A percentile compares a stretch with the other conserved stretches of the same genome.
These are phyloP conservation scores for Poterioochromonas sp. DNA, from an alignment of 352 stramenopile species.

Conservation along the genomic window DNA sequence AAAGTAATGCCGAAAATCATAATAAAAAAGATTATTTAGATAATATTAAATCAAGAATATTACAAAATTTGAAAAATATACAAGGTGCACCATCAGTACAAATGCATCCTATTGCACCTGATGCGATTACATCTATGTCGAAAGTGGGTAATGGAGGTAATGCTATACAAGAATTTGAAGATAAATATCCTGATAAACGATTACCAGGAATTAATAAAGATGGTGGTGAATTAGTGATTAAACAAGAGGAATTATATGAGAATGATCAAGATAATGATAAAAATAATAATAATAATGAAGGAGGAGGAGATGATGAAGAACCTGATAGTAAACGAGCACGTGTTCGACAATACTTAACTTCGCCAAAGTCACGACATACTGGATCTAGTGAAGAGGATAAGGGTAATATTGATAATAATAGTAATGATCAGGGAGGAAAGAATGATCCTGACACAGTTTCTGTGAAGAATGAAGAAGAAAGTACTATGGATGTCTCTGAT, in stretches of 20 bases:
- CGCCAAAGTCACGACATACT: no score
- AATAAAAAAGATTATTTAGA: constrained; percentile 53
- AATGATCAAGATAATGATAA: constrained; percentile 38
- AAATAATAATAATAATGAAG: no score
- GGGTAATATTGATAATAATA: no score
- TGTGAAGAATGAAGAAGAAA: no score
- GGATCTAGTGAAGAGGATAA: no score
- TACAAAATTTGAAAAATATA: constrained; percentile 87
- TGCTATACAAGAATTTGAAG: constrained; percentile 5
- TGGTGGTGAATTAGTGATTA: constrained; percentile 30
- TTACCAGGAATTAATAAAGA: constrained; percentile 8
- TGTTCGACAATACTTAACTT: no score
- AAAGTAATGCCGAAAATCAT: constrained; percentile 54
- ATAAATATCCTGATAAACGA: constrained; percentile 38
- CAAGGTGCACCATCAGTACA: constrained; percentile 90
- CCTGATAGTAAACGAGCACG: no score
- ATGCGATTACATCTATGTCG: constrained; percentile 20
- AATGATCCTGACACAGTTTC: no score
- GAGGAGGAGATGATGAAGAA: no score
- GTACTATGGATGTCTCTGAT: no score
- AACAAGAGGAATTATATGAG: constrained; percentile 43
- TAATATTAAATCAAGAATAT: constrained; percentile 57
- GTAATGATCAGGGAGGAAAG: no score
- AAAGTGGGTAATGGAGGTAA: not conserved
- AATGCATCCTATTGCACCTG: constrained; percentile 76